Evolutionary conservation across 2,329 filamentous ascomycete species (phyloP).

Genomic region (Emergomyces pasteurianus): DNA sequence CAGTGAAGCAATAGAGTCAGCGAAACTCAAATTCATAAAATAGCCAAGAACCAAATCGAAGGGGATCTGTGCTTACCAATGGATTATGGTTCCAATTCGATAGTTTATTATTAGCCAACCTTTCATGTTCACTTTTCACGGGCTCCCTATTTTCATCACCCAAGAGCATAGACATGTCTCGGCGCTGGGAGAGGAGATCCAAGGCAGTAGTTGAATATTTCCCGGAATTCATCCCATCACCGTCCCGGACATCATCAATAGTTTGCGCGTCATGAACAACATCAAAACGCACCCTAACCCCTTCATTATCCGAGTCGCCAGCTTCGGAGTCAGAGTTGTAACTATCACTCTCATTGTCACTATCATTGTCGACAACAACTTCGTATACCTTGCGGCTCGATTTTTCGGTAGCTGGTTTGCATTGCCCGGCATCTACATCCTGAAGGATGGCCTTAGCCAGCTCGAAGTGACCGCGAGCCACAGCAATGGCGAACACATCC

Average conservation of each 20-base stretch:
- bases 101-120: background rate
- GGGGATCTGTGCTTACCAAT: background rate
- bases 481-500: slow-evolving; percentile 56
- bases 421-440: slow-evolving; percentile 57
- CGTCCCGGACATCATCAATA: slow-evolving; percentile 61
- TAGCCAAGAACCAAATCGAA: background rate
- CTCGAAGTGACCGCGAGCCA: slow-evolving; percentile 52
- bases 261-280: slow-evolving; percentile 58
- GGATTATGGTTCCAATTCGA: background rate
- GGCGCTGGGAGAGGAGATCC: background rate
- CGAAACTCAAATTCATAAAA: background rate
- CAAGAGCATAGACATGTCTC: background rate
- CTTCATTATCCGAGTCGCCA: slow-evolving; percentile 12
- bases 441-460: slow-evolving; percentile 56
- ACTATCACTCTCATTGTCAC: background rate
- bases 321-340: slow-evolving; percentile 1
- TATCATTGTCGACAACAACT: slow-evolving; percentile 12
- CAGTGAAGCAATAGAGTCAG: background rate
- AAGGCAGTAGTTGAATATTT: slow-evolving; percentile 5
- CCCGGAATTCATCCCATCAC: slow-evolving; percentile 37
- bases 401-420: slow-evolving; percentile 39
- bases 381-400: slow-evolving; percentile 30
- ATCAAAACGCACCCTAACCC: slow-evolving; percentile 32
- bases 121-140: background rate
- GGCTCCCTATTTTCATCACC: background rate